Evolutionary conservation across 2,329 filamentous ascomycete genomes (phyloP).

Genomic region (Alternaria brassicicola): DNA sequence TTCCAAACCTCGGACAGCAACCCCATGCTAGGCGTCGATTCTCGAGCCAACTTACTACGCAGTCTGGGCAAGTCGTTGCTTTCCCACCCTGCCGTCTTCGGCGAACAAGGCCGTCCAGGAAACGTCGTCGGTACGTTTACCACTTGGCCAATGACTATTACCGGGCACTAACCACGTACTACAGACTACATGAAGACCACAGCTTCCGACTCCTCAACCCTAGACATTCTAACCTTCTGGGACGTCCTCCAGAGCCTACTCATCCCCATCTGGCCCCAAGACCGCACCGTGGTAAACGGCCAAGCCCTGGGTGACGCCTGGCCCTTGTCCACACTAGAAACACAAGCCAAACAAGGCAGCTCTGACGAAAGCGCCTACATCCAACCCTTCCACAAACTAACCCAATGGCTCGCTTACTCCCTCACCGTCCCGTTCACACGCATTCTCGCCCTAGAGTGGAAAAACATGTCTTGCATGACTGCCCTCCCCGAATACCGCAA

Average conservation of each 20-base stretch:
- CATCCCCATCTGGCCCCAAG: constrained; percentile 82
- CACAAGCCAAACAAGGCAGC: constrained; percentile 58
- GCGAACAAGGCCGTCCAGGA: constrained; percentile 78
- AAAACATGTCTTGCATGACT: constrained; percentile 80
- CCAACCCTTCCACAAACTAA: constrained; percentile 88
- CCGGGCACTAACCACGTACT: neutral
- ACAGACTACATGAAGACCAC: constrained; percentile 25
- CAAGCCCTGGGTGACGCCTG: constrained; percentile 88
- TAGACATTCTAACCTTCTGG: constrained; percentile 87
- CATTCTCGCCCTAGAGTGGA: constrained; percentile 78
- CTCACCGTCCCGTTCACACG: constrained; percentile 81
- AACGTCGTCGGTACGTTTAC: constrained; percentile 79
- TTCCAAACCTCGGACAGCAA: constrained; percentile 83
- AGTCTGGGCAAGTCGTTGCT: constrained; percentile 75
- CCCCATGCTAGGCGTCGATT: constrained; percentile 76
- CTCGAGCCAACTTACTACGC: constrained; percentile 77
- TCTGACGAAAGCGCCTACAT: constrained; percentile 59
- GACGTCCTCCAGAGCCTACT: constrained; percentile 84
- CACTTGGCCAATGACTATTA: neutral
- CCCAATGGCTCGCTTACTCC: constrained; percentile 93
- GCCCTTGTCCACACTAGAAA: constrained; percentile 80
- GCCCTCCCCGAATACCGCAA: constrained; percentile 92
- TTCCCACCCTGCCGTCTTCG: constrained; percentile 76
- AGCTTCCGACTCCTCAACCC: constrained; percentile 22
- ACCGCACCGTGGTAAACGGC: constrained; percentile 82